phyloP scores from a whole-genome alignment of 78 protist species.

The Monosiga brevicollis region DNA sequence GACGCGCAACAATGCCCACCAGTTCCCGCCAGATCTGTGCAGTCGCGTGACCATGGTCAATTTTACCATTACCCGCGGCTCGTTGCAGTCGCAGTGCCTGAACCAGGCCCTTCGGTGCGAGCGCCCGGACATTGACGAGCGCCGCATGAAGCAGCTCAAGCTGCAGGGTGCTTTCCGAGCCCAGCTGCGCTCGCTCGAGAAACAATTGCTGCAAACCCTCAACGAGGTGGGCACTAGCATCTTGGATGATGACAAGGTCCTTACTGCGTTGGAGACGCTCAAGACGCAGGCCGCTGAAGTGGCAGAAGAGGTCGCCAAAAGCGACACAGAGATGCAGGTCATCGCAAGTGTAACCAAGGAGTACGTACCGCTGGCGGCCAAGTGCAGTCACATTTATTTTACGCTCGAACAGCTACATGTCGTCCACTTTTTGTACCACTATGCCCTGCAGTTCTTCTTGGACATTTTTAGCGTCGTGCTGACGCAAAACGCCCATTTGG shows the following conservation, averaged over 20 bases:
- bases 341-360: slow-evolving; percentile 31
- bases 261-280: slow-evolving; percentile 77
- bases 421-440: slow-evolving; percentile 79
- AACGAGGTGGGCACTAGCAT: slow-evolving; percentile 61
- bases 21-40: slow-evolving; percentile 87
- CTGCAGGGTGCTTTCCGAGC: slow-evolving; percentile 84
- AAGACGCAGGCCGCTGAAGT: slow-evolving; percentile 49
- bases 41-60: slow-evolving; percentile 88
- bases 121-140: slow-evolving; percentile 72
- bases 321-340: slow-evolving; percentile 47
- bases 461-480: slow-evolving; percentile 61
- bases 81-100: slow-evolving; percentile 64
- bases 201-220: slow-evolving; percentile 56
- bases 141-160: slow-evolving; percentile 66
- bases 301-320: slow-evolving; percentile 33
- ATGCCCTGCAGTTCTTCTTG: slow-evolving; percentile 76
- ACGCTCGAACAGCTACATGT: slow-evolving; percentile 63
- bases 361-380: slow-evolving; percentile 64
- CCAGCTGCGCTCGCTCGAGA: slow-evolving; percentile 75
- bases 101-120: slow-evolving; percentile 53
- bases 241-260: slow-evolving; percentile 82
- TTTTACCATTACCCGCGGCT: slow-evolving; percentile 82
- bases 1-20: slow-evolving; percentile 77
- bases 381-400: slow-evolving; percentile 72
- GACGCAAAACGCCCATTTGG: slow-evolving; percentile 25